Evolutionary conservation across 2,329 filamentous ascomycete genomes (phyloP).

Genomic region (Orbilia javanica): DNA sequence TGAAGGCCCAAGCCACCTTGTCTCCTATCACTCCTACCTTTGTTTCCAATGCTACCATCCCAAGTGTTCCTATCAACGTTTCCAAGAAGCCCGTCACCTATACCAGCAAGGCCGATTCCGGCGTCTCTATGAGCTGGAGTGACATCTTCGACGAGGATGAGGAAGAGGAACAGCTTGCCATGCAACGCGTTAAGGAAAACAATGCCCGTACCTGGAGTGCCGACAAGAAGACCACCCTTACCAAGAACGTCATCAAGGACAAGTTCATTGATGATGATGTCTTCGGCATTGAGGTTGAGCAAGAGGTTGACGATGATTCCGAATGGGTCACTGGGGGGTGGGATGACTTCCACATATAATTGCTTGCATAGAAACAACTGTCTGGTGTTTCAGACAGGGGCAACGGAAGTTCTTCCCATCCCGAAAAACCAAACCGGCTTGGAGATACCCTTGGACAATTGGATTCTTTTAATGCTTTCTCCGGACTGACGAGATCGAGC

Average conservation of each 20-base stretch:
- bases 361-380: constrained; percentile 24
- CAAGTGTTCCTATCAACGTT: constrained; percentile 68
- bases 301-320: constrained; percentile 68
- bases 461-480: constrained; percentile 16
- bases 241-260: constrained; percentile 65
- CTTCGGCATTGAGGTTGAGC: constrained; percentile 65
- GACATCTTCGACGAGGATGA: constrained; percentile 98
- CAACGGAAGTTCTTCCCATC: constrained; percentile 24
- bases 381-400: constrained; percentile 24
- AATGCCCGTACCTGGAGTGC: constrained; percentile 79
- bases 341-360: constrained; percentile 66
- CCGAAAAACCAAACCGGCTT: constrained; percentile 64
- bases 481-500: constrained; percentile 38
- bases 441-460: constrained; percentile 45
- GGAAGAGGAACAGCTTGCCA: constrained; percentile 75
- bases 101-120: constrained; percentile 61
- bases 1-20: constrained; percentile 76
- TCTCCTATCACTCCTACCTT: constrained; percentile 79
- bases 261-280: constrained; percentile 68
- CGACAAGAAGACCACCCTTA: constrained; percentile 65
- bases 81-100: constrained; percentile 57
- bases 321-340: constrained; percentile 97
- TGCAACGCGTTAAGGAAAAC: constrained; percentile 72
- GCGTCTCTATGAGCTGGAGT: constrained; percentile 98
- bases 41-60: constrained; percentile 79